Base-by-base conservation (phyloP, 352 stramenopile species). In the Phytophthora quininea region DNA sequence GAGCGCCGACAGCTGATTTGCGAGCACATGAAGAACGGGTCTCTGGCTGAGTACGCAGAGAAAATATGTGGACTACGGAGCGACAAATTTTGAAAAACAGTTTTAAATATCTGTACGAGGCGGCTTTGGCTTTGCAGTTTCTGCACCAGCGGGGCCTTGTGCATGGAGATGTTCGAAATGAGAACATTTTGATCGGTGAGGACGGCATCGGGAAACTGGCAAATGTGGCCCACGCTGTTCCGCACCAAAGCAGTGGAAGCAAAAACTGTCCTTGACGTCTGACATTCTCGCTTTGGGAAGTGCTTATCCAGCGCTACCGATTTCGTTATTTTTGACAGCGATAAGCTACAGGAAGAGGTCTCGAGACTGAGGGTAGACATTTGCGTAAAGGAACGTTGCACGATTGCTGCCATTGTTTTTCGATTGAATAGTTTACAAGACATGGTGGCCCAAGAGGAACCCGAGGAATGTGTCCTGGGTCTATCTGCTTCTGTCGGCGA, bases 131-230 rank as follows among this genome's bases (percentile, higher is more conserved):
- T 40, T 11, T 40, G 35, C 35, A 40, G 10, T 40, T 40, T 40
- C 10, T 40, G 35, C 35, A 40, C 10, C 0, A 40, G 35, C 35
- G 50, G 2, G 32, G 31, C 1, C 56, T 62, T 19, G 33, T 50
- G 1, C 59, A 61, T 10, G 51, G 42, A 30, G 42, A 61, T 27
- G 27, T 61, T 7, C 24, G 59, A 32, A 3, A 55, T 11, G 27
- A 49, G 43, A 66, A 65, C 27, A 47, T 66, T 9, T 38, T 71
- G 15, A 46, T 71, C 1, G 56, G 42, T 5, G 54, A 35, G 9
- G 42, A 66, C 43, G 33, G 33, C 4, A 45, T 64, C 27, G 63
- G 40, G 0, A 71, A 66, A 30, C 15, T 71, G 42, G 38, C 33
- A 11, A 11, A 59, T 51, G 2, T 38, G 5, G 37, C 24, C 37